Evolutionary conservation across 306 rosid genomes (phyloP), one percentile per base, ranked within the genome.

Genomic region (Malus sylvestris): DNA sequence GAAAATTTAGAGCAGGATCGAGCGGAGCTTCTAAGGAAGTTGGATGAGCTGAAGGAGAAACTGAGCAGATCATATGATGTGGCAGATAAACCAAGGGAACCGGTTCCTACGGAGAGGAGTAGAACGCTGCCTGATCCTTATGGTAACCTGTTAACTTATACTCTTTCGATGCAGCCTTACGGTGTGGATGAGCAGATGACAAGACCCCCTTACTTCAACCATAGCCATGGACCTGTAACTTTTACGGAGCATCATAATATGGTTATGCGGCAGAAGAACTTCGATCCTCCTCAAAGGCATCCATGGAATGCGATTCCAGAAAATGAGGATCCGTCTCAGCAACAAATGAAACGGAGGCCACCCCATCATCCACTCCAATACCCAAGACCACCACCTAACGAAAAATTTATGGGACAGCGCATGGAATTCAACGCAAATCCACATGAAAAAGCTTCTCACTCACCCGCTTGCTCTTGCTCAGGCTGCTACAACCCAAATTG

Each of bases 31-130:
- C 83, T 87, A 35, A 74, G 80, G 78, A 81, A 76, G 78, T 72
- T 86, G 74, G 90, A 86, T 59, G 86, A 81, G 77, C 64, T 84
- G 83, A 81, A 86, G 77, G 81, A 66, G n/a, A 81, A 82, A 82
- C 72, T 81, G 73, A 77, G 80, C 49, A 71, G 71, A 60, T 84
- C 81, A 38, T 55, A 77, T 61, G 76, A 70, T 73, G 74, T 70
- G 59, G 85, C 51, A 45, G 82, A 87, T 66, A 84, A 72, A 67
- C 84, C 81, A 27, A 62, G 67, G 62, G 76, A 68, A 30, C 69
- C 62, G 52, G 75, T 72, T 57, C 72, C 78, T 68, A 46, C 15
- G 9, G 80, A 86, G 60, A 62, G 78, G 70, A 74, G 61, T 76
- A 73, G 82, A 81, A 76, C 81, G 33, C 61, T 44, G n/a, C 80